Evolutionary conservation across 1,139 yeast species (phyloP).

Genomic region (Saccharomyces pastorianus): DNA sequence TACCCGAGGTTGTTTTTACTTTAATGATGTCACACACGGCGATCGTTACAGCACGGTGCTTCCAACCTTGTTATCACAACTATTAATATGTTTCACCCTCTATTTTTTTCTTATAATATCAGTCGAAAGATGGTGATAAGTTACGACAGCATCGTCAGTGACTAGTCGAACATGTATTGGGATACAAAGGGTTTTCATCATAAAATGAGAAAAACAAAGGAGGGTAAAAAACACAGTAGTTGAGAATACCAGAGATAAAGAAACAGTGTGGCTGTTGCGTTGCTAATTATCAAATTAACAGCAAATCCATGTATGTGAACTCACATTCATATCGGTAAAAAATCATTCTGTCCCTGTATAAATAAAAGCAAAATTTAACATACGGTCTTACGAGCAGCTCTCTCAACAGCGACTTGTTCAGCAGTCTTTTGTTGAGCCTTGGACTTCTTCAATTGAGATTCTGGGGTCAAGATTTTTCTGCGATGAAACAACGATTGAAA

Average conservation of each 20-base stretch:
- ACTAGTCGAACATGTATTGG: constrained; percentile 61
- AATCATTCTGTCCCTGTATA: not conserved
- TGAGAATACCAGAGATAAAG: not conserved
- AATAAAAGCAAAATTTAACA: too few relatives aligned
- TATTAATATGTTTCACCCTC: not conserved
- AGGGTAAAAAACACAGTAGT: constrained; percentile 1
- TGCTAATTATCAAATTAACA: not conserved
- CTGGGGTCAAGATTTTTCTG: too few relatives aligned
- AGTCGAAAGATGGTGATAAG: constrained; percentile 99
- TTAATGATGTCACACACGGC: not conserved
- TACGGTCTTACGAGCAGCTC: too few relatives aligned
- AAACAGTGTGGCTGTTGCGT: not conserved
- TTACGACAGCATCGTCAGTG: constrained; percentile 70
- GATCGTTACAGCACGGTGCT: not conserved
- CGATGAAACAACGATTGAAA: too few relatives aligned
- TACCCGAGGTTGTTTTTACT: not conserved
- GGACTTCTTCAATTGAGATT: too few relatives aligned
- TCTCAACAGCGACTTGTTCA: too few relatives aligned
- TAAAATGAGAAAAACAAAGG: constrained; percentile 8
- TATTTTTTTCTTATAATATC: constrained; percentile 34
- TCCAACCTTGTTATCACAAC: not conserved
- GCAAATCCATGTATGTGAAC: not conserved
- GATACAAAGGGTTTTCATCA: constrained; percentile 43
- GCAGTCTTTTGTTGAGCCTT: too few relatives aligned
- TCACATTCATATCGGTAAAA: not conserved